Conservation (phyloP, 2,329 filamentous ascomycete species). For the Sclerotinia subarctica region DNA sequence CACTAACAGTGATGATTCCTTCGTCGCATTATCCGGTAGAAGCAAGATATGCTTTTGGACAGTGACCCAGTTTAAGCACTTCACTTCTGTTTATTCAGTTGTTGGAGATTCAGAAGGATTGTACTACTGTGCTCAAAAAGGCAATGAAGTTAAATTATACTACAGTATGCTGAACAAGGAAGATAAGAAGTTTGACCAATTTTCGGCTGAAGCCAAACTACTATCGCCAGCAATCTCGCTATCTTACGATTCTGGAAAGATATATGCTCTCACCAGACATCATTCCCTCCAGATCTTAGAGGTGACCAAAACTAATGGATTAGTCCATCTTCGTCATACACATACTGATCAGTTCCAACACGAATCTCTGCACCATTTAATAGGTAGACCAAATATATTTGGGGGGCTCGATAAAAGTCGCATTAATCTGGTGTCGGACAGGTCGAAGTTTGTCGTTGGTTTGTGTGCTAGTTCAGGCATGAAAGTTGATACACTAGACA, state of each 20-base stretch:
- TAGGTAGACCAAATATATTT: slow-evolving; percentile 7
- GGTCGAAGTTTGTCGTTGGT: slow-evolving; percentile 35
- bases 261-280: slow-evolving; percentile 49
- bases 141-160: slow-evolving; percentile 4
- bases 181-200: slow-evolving; percentile 51
- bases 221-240: slow-evolving; percentile 53
- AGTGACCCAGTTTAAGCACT: slow-evolving; percentile 39
- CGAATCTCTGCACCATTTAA: slow-evolving; percentile 33
- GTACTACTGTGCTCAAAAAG: slow-evolving; percentile 53
- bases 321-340: slow-evolving; percentile 33
- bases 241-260: slow-evolving; percentile 46
- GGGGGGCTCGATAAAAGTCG: neutral
- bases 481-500: slow-evolving; percentile 35
- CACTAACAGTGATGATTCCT: slow-evolving; percentile 36
- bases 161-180: neutral
- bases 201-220: slow-evolving; percentile 47
- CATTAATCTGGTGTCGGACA: slow-evolving; percentile 38
- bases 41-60: slow-evolving; percentile 51
- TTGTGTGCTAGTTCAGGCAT: slow-evolving; percentile 34
- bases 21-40: neutral
- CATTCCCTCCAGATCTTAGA: slow-evolving; percentile 58
- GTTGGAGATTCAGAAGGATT: slow-evolving; percentile 54
- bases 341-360: slow-evolving; percentile 38
- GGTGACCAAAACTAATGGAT: slow-evolving; percentile 30
- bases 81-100: slow-evolving; percentile 52